Evolutionary conservation across 2,329 filamentous ascomycete species (phyloP), one percentile per base, ranked within the genome.

Genomic region (Rhynchosporium secalis): DNA sequence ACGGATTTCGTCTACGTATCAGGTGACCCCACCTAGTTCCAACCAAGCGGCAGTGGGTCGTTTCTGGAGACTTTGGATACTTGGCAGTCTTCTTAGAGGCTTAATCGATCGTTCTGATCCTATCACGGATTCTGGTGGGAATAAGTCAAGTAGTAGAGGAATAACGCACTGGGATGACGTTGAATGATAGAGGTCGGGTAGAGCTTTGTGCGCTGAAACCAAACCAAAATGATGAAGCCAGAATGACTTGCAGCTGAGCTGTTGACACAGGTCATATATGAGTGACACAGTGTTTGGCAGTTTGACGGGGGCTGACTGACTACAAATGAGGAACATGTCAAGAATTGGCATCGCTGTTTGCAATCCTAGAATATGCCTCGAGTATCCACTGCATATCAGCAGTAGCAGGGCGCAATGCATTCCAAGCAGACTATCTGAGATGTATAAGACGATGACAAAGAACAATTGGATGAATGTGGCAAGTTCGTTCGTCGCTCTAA

Each of bases 221-320:
- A 29, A 45, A 29, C 6, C 26, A 26, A 46, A 26, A 36, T 13
- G 13, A 56, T 46, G 26, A 7, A 12, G 20, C 12, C 3, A 2
- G 10, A 33, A 36, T 56, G 54, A 56, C 40, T 33, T 40, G 3
- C 45, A 20, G 33, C 13, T 20, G 28, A 31, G 40, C 38, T 46
- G 40, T 56, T 5, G 10, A 55, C 28, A 55, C 52, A 56, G 4
- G 36, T 43, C 52, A 56, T 56, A 56, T 43, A 56, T 45, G 10
- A 36, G 31, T 15, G n/a, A 20, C 13, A 52, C 33, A 52, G 9
- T n/a, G 3, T 31, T 43, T 40, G 46, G 13, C 33, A 6, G 20
- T 28, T 52, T 59, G 55, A 58, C 38, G 33, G 55, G 55, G 48
- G 20, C 20, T 20, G 20, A 20, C 59, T 49, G 40, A 46, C 26